Percentiles rank a stretch among this genome's conserved stretches.
Evolutionary conservation across 2,329 filamentous ascomycete species (phyloP).

Genomic region (Curvularia hawaiiensis): DNA sequence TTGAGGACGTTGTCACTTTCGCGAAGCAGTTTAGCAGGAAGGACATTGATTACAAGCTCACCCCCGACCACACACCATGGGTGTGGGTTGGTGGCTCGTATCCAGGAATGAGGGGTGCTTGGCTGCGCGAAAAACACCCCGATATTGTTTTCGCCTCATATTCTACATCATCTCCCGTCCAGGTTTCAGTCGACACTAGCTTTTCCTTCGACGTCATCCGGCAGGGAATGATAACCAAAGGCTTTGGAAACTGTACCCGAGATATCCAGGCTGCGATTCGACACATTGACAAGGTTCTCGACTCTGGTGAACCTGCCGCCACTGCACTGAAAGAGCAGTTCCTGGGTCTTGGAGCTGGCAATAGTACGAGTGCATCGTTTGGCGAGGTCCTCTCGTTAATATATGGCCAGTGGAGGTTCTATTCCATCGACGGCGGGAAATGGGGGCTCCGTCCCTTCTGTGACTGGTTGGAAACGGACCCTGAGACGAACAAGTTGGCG

Average conservation of each 20-base stretch:
- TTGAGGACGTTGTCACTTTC: constrained; percentile 50
- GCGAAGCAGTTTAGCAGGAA: constrained; percentile 47
- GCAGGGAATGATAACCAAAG: constrained; percentile 50
- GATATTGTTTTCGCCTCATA: constrained; percentile 46
- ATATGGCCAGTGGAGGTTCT: neutral
- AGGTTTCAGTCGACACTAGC: constrained; percentile 57
- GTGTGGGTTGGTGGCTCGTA: constrained; percentile 48
- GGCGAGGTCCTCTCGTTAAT: neutral
- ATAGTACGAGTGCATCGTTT: constrained; percentile 47
- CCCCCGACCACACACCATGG: constrained; percentile 45
- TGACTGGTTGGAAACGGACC: neutral
- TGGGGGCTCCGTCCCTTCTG: neutral
- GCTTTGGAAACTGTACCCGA: constrained; percentile 55
- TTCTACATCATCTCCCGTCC: constrained; percentile 48
- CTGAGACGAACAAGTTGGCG: neutral
- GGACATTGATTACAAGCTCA: constrained; percentile 43
- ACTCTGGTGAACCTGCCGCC: constrained; percentile 37
- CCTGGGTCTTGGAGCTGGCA: constrained; percentile 53
- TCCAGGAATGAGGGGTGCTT: constrained; percentile 47
- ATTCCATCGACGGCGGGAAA: neutral
- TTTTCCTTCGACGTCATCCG: constrained; percentile 58
- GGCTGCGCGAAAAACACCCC: constrained; percentile 47
- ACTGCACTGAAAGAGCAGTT: constrained; percentile 55
- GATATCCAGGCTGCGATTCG: constrained; percentile 56
- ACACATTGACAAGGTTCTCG: constrained; percentile 56